Conservation (phyloP, 495 filamentous ascomycete species). For the Daldinia decipiens region DNA sequence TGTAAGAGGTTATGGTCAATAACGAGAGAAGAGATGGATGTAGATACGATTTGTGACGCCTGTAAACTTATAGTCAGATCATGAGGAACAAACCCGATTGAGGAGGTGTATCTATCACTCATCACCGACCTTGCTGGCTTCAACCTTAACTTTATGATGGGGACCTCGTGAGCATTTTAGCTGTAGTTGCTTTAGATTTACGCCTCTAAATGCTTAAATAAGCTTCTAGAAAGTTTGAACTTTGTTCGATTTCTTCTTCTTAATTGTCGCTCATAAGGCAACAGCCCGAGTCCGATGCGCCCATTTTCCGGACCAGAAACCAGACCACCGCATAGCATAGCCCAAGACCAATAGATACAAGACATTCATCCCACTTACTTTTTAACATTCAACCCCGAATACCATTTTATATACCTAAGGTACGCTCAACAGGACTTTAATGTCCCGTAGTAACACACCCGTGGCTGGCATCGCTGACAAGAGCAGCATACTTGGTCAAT, state of each 20-base stretch:
- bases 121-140: slow-evolving; percentile 14
- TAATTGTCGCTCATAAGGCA: slow-evolving; percentile 5
- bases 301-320: slow-evolving; percentile 23
- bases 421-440: not conserved
- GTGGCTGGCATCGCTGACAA: slow-evolving; percentile 78
- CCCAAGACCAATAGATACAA: slow-evolving; percentile 29
- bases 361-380: slow-evolving; percentile 12
- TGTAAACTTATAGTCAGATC: not conserved
- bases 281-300: slow-evolving; percentile 2
- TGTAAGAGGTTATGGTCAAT: not conserved
- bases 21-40: not conserved
- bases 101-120: slow-evolving; percentile 4
- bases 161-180: not conserved
- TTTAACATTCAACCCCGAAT: not conserved
- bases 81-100: not conserved
- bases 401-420: not conserved
- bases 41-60: not conserved
- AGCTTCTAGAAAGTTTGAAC: slow-evolving; percentile 14
- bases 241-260: slow-evolving; percentile 18
- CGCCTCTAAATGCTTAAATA: slow-evolving; percentile 1
- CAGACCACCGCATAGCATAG: not conserved
- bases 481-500: slow-evolving; percentile 76
- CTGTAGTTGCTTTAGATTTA: slow-evolving; percentile 2
- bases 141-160: not conserved
- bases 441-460: slow-evolving; percentile 79